phyloP scores from a whole-genome alignment of 345 rosid genomes.

The Melaleuca alternifolia region DNA sequence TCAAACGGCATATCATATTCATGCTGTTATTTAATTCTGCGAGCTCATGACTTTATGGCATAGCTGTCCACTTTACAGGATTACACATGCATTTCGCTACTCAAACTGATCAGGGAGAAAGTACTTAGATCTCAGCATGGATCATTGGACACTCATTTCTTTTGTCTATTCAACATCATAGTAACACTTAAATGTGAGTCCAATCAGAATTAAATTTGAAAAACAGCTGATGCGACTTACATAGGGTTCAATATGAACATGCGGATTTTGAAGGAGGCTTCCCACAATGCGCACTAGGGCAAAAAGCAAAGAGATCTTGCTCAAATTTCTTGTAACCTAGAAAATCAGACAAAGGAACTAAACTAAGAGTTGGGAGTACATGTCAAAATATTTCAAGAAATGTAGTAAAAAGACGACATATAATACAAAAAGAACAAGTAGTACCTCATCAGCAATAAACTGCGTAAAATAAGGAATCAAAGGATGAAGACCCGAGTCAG shows the following conservation, averaged over 20 bases:
- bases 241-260: conserved; percentile 75
- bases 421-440: background rate
- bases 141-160: background rate
- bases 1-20: background rate
- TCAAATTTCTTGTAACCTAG: conserved; percentile 57
- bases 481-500: conserved; percentile 72
- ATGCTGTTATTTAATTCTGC: background rate
- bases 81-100: background rate
- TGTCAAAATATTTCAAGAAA: background rate
- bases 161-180: background rate
- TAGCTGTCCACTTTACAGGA: background rate
- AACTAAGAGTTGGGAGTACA: background rate
- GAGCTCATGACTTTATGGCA: background rate
- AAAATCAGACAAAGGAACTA: background rate
- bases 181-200: background rate
- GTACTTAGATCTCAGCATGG: background rate
- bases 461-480: conserved; percentile 56
- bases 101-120: background rate
- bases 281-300: conserved; percentile 60
- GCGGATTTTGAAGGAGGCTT: conserved; percentile 74
- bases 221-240: conserved; percentile 30
- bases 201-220: background rate
- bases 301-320: conserved; percentile 40
- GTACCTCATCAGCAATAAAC: conserved; percentile 75
- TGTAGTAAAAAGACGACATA: background rate